These are phyloP conservation scores for Penstemon eatonii DNA, from an alignment of 257 asterid species.

Conservation along the genomic window DNA sequence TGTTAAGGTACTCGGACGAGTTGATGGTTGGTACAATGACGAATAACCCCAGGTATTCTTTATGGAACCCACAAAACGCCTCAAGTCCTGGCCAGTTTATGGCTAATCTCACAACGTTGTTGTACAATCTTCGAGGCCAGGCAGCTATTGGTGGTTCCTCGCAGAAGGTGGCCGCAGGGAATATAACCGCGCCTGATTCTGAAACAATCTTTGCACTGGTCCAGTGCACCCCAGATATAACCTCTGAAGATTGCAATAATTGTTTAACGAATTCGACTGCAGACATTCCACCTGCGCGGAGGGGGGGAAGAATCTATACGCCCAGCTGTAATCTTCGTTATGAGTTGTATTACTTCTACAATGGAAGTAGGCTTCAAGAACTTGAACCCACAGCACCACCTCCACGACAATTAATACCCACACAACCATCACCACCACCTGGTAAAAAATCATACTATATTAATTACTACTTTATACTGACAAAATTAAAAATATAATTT, in stretches of 20 bases:
- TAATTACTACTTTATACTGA: too few relatives aligned
- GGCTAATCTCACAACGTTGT: background rate
- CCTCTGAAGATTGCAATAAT: background rate
- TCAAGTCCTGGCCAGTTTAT: background rate
- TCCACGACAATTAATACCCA: too few relatives aligned
- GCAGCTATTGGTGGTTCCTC: conserved; percentile 11
- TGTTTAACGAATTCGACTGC: background rate
- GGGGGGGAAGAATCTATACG: background rate
- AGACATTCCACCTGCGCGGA: background rate
- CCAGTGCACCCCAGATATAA: conserved; percentile 26
- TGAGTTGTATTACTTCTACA: background rate
- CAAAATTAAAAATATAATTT: too few relatives aligned
- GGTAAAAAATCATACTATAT: too few relatives aligned
- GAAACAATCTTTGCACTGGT: background rate
- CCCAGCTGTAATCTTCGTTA: background rate
- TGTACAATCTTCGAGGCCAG: conserved; percentile 7
- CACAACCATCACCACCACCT: too few relatives aligned
- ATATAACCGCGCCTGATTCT: background rate
- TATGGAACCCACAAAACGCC: background rate
- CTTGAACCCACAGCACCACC: background rate
- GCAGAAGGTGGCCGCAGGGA: conserved; percentile 14
- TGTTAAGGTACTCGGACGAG: conserved; percentile 20
- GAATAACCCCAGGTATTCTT: background rate
- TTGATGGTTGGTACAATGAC: background rate
- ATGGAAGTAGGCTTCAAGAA: conserved; percentile 10